Percentiles rank a stretch among this genome's conserved stretches.
phyloP scores from a whole-genome alignment of 176 grass and related monocot species.

The maize (Zea mays) region Zm-B73-REFERENCE-NAM-5.0 NC_050104.1:128931501-128932000 shows the following conservation, averaged over 20 bases:
- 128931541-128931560: constrained; percentile 43
- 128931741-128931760: constrained; percentile 29
- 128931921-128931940: neutral
- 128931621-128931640: constrained; percentile 41
- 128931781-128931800: constrained; percentile 43
- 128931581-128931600: neutral
- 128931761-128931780: constrained; percentile 43
- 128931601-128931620: constrained; percentile 91
- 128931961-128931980: neutral
- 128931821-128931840: constrained; percentile 41
- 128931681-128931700: constrained; percentile 7
- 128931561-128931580: constrained; percentile 50
- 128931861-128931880: neutral
- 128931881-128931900: neutral
- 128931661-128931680: too few relatives aligned
- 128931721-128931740: constrained; percentile 2
- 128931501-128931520: neutral
- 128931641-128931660: neutral
- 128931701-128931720: constrained; percentile 42
- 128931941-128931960: neutral
- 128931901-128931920: neutral
- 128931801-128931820: neutral
- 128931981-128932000: neutral
- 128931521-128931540: constrained; percentile 43
- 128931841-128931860: constrained; percentile 23